phyloP scores from a whole-genome alignment of 192 early-diverging fungal species.

The Coemansia sp. region DNA sequence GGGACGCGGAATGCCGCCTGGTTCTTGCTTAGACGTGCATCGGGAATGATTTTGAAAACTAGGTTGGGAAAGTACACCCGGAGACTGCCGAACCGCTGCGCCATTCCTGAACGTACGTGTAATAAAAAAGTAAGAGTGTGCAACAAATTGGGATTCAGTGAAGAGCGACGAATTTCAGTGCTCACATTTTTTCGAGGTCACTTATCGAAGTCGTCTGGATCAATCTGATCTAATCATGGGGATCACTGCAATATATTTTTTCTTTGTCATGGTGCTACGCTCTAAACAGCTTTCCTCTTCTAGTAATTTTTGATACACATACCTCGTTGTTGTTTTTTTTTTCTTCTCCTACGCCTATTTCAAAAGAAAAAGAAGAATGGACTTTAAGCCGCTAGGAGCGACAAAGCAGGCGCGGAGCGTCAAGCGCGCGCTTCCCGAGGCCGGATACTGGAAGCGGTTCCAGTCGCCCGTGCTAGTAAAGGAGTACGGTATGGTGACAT shows the following conservation, averaged over 20 bases:
- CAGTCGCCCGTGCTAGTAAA: constrained; percentile 88
- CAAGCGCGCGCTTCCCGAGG: constrained; percentile 62
- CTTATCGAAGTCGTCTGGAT: neutral
- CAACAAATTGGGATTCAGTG: neutral
- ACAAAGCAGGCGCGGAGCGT: constrained; percentile 60
- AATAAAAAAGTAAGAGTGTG: neutral
- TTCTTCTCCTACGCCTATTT: neutral
- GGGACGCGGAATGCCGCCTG: constrained; percentile 92
- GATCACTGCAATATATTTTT: constrained; percentile 6
- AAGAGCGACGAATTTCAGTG: neutral
- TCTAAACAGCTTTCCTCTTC: neutral
- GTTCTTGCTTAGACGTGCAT: constrained; percentile 71
- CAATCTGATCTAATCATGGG: neutral
- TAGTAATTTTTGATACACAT: neutral
- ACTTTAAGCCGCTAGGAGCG: constrained; percentile 62
- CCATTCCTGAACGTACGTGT: constrained; percentile 17
- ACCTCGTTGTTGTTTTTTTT: constrained; percentile 9
- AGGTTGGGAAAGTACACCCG: constrained; percentile 89
- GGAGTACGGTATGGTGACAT: constrained; percentile 82
- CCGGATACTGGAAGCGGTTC: constrained; percentile 78
- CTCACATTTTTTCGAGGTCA: neutral
- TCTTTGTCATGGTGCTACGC: neutral
- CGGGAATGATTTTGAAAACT: constrained; percentile 77
- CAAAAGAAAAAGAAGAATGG: constrained; percentile 19
- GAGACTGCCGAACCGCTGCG: constrained; percentile 53